These are phyloP conservation scores for Botryotinia calthae DNA, from an alignment of 2,329 filamentous ascomycete genomes.

Conservation along the genomic window DNA sequence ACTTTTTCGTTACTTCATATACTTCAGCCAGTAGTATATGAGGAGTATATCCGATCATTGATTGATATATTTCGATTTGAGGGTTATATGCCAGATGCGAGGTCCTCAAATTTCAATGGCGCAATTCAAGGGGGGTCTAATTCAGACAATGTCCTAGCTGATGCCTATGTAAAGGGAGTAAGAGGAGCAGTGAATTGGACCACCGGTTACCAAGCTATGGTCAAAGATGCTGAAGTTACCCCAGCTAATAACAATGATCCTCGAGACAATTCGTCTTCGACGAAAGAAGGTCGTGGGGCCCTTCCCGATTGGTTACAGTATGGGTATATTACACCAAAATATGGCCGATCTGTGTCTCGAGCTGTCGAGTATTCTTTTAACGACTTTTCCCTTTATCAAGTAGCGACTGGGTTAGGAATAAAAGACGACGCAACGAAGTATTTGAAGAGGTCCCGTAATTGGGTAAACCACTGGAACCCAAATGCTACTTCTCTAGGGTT, in stretches of 20 bases:
- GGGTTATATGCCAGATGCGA: slow-evolving; percentile 62
- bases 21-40: slow-evolving; percentile 59
- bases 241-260: slow-evolving; percentile 58
- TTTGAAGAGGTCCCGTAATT: slow-evolving; percentile 62
- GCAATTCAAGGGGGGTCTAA: slow-evolving; percentile 68
- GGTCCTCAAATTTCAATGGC: slow-evolving; percentile 68
- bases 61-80: slow-evolving; percentile 66
- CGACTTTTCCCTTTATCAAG: slow-evolving; percentile 65
- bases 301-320: slow-evolving; percentile 64
- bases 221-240: slow-evolving; percentile 61
- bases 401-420: slow-evolving; percentile 59
- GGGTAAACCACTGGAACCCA: slow-evolving; percentile 69
- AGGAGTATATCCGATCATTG: slow-evolving; percentile 63
- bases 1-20: slow-evolving; percentile 63
- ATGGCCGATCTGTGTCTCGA: slow-evolving; percentile 59
- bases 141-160: slow-evolving; percentile 68
- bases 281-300: slow-evolving; percentile 66
- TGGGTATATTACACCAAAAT: slow-evolving; percentile 64
- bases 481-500: slow-evolving; percentile 56
- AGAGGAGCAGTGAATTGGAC: slow-evolving; percentile 60
- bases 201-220: slow-evolving; percentile 59
- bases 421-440: slow-evolving; percentile 59
- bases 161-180: slow-evolving; percentile 69
- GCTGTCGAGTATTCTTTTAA: slow-evolving; percentile 68
- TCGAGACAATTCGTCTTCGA: slow-evolving; percentile 54